Percentiles rank a stretch among this genome's conserved stretches.
phyloP scores from a whole-genome alignment of 768 basidiomycete genomes.

The Pleurotus cornucopiae region DNA sequence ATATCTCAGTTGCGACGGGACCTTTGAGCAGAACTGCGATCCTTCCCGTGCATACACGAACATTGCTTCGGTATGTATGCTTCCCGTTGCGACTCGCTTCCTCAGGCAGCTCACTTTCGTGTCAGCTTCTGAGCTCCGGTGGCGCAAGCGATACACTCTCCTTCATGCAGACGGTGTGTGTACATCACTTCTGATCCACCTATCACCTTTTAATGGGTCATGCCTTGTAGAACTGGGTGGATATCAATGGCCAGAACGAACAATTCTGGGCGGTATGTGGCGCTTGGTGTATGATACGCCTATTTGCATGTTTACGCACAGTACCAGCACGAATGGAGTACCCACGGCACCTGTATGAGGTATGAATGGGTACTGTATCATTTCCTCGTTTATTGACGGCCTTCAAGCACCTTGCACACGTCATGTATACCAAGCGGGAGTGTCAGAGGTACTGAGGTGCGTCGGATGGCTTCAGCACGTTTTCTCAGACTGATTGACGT shows the following conservation, averaged over 20 bases:
- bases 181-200: not conserved
- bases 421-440: slow-evolving; percentile 55
- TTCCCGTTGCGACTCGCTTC: not conserved
- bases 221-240: slow-evolving; percentile 45
- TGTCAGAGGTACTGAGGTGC: slow-evolving; percentile 55
- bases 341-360: slow-evolving; percentile 62
- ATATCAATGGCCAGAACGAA: slow-evolving; percentile 55
- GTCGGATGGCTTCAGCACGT: not conserved
- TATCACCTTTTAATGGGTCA: not conserved
- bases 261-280: slow-evolving; percentile 62
- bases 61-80: slow-evolving; percentile 37
- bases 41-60: slow-evolving; percentile 41
- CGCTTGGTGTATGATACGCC: not conserved
- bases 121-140: slow-evolving; percentile 49
- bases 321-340: slow-evolving; percentile 62
- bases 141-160: slow-evolving; percentile 55
- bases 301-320: slow-evolving; percentile 5
- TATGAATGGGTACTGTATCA: slow-evolving; percentile 9
- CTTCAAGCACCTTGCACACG: slow-evolving; percentile 51
- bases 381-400: not conserved
- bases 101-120: not conserved
- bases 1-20: slow-evolving; percentile 48
- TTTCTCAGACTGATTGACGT: not conserved
- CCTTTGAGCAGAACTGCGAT: slow-evolving; percentile 41
- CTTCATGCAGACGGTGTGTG: slow-evolving; percentile 51